These are phyloP conservation scores for Mortierella antarctica DNA, from an alignment of 192 early-diverging fungal genomes.

Conservation along the genomic window DNA sequence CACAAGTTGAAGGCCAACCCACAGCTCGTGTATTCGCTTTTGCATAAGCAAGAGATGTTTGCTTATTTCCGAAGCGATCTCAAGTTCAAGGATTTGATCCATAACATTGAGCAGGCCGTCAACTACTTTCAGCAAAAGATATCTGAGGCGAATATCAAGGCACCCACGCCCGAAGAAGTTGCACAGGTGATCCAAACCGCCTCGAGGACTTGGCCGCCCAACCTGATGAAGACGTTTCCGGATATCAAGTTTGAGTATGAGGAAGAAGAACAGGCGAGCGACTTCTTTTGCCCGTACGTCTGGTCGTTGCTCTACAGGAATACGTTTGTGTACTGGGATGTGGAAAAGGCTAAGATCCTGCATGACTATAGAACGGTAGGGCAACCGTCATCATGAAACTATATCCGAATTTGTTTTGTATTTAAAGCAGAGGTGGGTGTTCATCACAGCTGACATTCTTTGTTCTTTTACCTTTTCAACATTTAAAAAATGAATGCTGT, in stretches of 20 bases:
- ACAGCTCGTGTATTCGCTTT: conserved; percentile 75
- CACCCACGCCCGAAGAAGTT: conserved; percentile 72
- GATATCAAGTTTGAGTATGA: conserved; percentile 79
- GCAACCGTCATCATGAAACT: background rate
- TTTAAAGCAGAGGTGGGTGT: background rate
- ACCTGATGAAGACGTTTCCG: conserved; percentile 65
- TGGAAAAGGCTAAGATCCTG: conserved; percentile 64
- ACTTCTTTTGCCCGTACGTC: conserved; percentile 77
- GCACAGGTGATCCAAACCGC: conserved; percentile 71
- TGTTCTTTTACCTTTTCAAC: background rate
- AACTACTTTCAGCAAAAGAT: conserved; percentile 72
- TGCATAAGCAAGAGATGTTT: conserved; percentile 76
- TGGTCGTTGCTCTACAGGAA: conserved; percentile 71
- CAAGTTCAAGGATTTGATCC: conserved; percentile 66
- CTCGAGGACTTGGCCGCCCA: conserved; percentile 70
- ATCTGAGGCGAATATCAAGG: conserved; percentile 70
- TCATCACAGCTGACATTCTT: background rate
- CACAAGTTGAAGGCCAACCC: conserved; percentile 72
- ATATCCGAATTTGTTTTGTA: background rate
- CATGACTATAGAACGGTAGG: conserved; percentile 54
- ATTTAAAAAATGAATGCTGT: background rate
- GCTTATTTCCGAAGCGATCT: conserved; percentile 60
- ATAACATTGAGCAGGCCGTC: conserved; percentile 75
- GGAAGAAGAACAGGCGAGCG: conserved; percentile 62
- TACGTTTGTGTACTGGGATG: conserved; percentile 78